A percentile compares a stretch with the other conserved stretches of the same genome.
Conservation (phyloP, 2,329 filamentous ascomycete species). For the Cordyceps pruinosa region DNA sequence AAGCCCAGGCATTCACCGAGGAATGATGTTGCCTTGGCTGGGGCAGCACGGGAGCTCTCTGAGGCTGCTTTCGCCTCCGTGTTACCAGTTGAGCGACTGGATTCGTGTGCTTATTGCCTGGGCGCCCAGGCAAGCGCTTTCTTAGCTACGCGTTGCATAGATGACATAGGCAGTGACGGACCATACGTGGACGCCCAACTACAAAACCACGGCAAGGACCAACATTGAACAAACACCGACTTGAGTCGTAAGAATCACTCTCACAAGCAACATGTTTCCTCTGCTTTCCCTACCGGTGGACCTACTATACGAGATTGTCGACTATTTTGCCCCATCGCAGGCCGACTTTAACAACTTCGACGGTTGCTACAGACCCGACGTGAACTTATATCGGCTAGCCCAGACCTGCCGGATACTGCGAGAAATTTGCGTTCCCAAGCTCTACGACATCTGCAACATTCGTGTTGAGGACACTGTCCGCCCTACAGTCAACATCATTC, state of each 20-base stretch:
- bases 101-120: no score
- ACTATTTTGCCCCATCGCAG: neutral
- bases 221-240: neutral
- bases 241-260: neutral
- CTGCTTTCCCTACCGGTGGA: neutral
- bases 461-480: neutral
- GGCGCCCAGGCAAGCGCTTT: no score
- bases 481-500: neutral
- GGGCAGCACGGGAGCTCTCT: no score
- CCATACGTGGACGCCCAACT: no score
- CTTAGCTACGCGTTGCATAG: no score
- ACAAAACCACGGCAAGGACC: no score
- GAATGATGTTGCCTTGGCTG: no score
- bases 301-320: neutral
- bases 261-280: neutral
- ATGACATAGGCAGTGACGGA: no score
- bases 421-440: neutral
- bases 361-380: neutral
- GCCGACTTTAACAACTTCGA: neutral
- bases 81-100: no score
- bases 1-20: neutral
- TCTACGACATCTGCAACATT: neutral
- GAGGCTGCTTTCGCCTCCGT: no score
- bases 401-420: neutral
- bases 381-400: neutral